Evolutionary conservation across 768 basidiomycete species (phyloP), one percentile per base, ranked within the genome.

Genomic region (Podaxis pistillaris): DNA sequence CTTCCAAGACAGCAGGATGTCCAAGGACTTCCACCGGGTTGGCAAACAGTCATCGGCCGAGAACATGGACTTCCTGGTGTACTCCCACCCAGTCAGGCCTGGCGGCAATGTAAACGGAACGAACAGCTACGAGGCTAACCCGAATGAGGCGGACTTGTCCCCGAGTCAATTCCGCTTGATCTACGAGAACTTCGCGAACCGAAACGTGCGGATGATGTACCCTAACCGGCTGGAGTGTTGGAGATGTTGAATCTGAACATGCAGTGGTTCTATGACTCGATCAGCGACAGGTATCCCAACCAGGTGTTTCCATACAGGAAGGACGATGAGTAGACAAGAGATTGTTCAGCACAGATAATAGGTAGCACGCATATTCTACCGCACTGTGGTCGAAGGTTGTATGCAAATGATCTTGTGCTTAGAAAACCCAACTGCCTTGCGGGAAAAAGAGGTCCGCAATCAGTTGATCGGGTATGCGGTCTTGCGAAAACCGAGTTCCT

Each of bases 151-250:
- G 2, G 38, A 56, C 13, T 33, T 65, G 9, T 41, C 28, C 15
- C 26, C 26, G 26, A 26, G 26, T 26, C 41, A 41, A 12, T 50
- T 24, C 13, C 68, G 68, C 58, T 22, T 37, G 22, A n/a, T 69
- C 41, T 69, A 68, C 41, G 46, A 52, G 13, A 37, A 68, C 30
- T 64, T 66, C 49, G 67, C 61, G 9, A 68, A 69, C 47, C 8
- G 41, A 4, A n/a, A 15, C 36, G 51, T 68, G n/a, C 38, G 30
- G 24, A 26, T 36, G 12, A n/a, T 68, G 22, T 68, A 68, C 59
- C 67, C 67, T 5, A 68, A 64, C 67, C 67, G 1, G 46, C n/a
- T 12, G 62, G 67, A 22, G 33, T 55, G 15, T 51, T 66, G 19
- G 19, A 36, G n/a, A 30, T 58, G 37, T 52, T 66, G 36, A 64